Conservation (phyloP, 495 filamentous ascomycete species). For the Aspergillus carlsbadensis region DNA sequence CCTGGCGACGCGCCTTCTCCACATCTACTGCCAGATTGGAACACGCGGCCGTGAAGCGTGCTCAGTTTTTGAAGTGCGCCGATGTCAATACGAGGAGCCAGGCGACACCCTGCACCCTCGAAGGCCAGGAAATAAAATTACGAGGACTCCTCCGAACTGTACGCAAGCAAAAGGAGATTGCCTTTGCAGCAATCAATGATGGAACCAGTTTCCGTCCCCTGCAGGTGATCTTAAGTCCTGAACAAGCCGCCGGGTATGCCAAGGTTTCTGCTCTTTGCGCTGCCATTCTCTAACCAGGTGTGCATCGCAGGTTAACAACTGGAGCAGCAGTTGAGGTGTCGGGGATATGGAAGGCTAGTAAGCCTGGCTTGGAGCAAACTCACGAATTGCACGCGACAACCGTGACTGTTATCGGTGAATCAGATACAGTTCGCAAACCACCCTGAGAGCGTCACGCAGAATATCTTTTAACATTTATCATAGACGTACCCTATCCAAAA, state of each 20-base stretch:
- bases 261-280: neutral
- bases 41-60: conserved; percentile 18
- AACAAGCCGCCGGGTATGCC: conserved; percentile 73
- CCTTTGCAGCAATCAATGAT: conserved; percentile 85
- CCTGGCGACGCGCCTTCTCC: conserved; percentile 43
- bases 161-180: conserved; percentile 77
- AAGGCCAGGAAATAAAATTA: conserved; percentile 54
- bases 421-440: conserved; percentile 64
- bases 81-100: conserved; percentile 38
- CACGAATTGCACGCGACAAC: conserved; percentile 74
- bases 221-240: conserved; percentile 77
- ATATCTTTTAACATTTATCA: neutral
- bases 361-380: conserved; percentile 63
- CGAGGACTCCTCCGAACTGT: conserved; percentile 83
- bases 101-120: conserved; percentile 27
- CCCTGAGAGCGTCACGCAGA: neutral
- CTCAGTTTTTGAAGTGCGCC: conserved; percentile 34
- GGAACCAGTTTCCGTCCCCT: conserved; percentile 77
- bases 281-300: conserved; percentile 12
- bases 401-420: conserved; percentile 68
- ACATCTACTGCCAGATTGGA: conserved; percentile 40
- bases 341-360: conserved; percentile 76
- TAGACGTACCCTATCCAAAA: conserved; percentile 91
- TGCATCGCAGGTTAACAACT: conserved; percentile 62
- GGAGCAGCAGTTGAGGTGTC: conserved; percentile 77